These are phyloP conservation scores for Dactylorhiza incarnata DNA, from an alignment of 106 monocot genomes.

Conservation along the genomic window DNA sequence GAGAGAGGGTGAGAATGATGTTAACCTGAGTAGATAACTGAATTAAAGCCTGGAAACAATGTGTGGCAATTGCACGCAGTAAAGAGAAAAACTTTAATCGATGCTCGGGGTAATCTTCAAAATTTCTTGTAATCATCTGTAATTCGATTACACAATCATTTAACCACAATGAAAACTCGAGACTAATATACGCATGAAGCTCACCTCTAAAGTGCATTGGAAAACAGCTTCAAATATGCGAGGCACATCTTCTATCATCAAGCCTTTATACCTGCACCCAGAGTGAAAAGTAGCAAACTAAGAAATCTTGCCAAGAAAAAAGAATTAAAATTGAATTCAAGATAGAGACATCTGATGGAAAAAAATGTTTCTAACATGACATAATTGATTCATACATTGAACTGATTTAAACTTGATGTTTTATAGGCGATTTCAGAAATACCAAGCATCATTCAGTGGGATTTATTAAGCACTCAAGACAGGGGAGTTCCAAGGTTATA, in stretches of 20 bases:
- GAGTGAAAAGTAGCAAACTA: not conserved
- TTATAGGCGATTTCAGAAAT: too few relatives aligned
- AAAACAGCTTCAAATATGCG: conserved; percentile 96
- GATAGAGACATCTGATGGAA: not conserved
- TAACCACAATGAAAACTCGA: not conserved
- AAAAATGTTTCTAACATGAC: too few relatives aligned
- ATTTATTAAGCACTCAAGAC: too few relatives aligned
- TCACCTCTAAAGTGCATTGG: conserved; percentile 93
- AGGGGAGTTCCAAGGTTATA: too few relatives aligned
- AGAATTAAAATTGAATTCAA: not conserved
- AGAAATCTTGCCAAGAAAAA: not conserved
- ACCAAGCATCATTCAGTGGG: too few relatives aligned
- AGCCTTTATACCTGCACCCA: conserved; percentile 60
- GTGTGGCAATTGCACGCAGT: conserved; percentile 82
- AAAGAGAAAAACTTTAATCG: conserved; percentile 93
- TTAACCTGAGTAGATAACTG: conserved; percentile 89
- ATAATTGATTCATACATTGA: too few relatives aligned
- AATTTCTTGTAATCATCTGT: conserved; percentile 98
- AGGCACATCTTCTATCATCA: conserved; percentile 93
- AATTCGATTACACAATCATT: not conserved
- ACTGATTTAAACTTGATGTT: too few relatives aligned
- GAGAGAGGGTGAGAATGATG: not conserved
- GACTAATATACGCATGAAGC: not conserved
- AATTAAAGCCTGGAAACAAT: conserved; percentile 86
- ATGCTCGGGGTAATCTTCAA: conserved; percentile 99